Percentiles rank a stretch among this genome's conserved stretches.
These are phyloP conservation scores for Colletotrichum melonis DNA, from an alignment of 2,329 filamentous ascomycete species.

Conservation along the genomic window DNA sequence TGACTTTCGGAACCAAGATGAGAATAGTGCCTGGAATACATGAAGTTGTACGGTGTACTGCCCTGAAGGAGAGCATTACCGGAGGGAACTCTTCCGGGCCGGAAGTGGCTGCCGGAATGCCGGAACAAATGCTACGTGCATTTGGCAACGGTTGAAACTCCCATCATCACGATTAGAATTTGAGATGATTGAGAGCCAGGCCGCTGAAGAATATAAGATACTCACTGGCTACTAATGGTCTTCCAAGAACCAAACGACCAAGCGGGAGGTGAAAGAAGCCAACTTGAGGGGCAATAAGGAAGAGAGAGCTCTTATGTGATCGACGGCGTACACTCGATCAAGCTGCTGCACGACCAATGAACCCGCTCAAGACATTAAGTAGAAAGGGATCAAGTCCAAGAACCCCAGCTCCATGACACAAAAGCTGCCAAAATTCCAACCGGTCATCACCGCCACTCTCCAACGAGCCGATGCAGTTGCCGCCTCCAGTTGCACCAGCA, in stretches of 20 bases:
- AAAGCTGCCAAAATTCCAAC: conserved; percentile 29
- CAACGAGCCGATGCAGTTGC: conserved; percentile 16
- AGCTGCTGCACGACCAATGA: neutral
- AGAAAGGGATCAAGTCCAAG: conserved; percentile 28
- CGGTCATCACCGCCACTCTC: conserved; percentile 17
- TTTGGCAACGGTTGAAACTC: neutral
- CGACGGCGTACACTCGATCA: neutral
- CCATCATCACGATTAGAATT: neutral
- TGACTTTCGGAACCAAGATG: neutral
- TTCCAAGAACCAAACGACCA: neutral
- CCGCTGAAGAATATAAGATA: neutral
- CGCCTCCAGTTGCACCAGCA: conserved; percentile 41
- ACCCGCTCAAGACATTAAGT: conserved; percentile 18
- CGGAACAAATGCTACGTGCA: neutral
- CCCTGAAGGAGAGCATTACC: neutral
- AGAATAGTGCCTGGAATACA: neutral
- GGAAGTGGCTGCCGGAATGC: conserved; percentile 1
- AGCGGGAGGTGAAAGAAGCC: neutral
- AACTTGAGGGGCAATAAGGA: neutral
- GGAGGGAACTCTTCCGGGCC: conserved; percentile 25
- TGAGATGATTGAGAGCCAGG: neutral
- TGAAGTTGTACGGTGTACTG: neutral
- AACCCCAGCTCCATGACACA: conserved; percentile 24
- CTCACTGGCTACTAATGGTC: neutral
- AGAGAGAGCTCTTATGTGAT: neutral